Evolutionary conservation across 2,329 filamentous ascomycete species (phyloP), one percentile per base, ranked within the genome.

Genomic region (Diaporthe eres): DNA sequence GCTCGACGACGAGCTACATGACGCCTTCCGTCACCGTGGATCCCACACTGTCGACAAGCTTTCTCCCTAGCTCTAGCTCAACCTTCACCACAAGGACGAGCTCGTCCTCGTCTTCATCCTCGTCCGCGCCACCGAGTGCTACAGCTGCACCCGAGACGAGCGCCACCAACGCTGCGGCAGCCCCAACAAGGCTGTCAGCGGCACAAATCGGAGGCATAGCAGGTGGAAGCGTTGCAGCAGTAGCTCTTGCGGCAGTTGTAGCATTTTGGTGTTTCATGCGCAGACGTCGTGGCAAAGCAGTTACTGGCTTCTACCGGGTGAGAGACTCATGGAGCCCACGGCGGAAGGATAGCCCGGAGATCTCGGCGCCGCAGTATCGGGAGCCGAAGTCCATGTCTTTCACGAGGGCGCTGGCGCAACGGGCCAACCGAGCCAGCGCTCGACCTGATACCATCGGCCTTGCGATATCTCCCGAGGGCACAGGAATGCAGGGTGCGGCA

Each of bases 21-120:
- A 72, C 72, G 31, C 51, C 76, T 8, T 53, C 47, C 8, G 57
- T 75, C 44, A 75, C 74, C 31, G 55, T 74, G 61, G 55, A 58
- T 28, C 73, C 79, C 19, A 44, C 78, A 17, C 28, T 53, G 37
- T 47, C 77, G 34, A 72, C 60, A 13, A 70, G 34, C 4, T 19
- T 37, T 4, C n/a, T 42, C 2, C 34, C 58, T 15, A 72, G 75
- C 15, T 61, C 75, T 25, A 73, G 67, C 57, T 19, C 51, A 15
- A 73, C 58, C 95, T 98, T 57, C 97, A 86, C 84, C 85, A 94
- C 95, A 95, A 98, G 82, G 95, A 97, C 17, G 93, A 89, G 25
- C 39, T 63, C 55, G 22, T 60, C 42, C 22, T 53, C 72, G 13
- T 77, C 75, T 15, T 44, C 76, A n/a, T 74, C 78, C 19, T 53